These are phyloP conservation scores for Zizania palustris DNA, from an alignment of 202 grass and related monocot genomes.

Conservation along the genomic window DNA sequence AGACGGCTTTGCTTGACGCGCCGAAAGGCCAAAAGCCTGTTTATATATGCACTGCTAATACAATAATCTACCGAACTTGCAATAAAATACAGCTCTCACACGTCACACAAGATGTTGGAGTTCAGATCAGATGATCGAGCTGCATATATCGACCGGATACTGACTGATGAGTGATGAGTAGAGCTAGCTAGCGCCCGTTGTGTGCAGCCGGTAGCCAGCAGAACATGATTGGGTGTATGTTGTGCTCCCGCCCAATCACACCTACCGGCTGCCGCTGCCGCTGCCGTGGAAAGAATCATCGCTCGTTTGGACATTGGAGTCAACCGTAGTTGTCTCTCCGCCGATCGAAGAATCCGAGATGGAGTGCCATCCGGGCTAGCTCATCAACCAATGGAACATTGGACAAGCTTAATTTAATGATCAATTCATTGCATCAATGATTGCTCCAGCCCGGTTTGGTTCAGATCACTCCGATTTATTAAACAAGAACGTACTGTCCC, in stretches of 20 bases:
- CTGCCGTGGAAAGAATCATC: slow-evolving; percentile 41
- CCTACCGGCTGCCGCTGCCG: neutral
- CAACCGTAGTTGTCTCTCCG: slow-evolving; percentile 5
- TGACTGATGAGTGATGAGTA: neutral
- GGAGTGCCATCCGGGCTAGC: neutral
- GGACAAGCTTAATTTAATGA: neutral
- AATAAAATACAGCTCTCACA: neutral
- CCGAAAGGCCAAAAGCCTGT: slow-evolving; percentile 24
- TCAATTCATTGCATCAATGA: neutral
- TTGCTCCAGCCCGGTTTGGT: slow-evolving; percentile 7
- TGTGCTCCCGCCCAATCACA: neutral
- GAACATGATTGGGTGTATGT: slow-evolving; percentile 10
- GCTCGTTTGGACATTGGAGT: neutral
- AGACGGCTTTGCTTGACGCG: slow-evolving; percentile 32
- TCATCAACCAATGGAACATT: neutral
- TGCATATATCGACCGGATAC: slow-evolving; percentile 9
- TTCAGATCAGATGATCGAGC: neutral
- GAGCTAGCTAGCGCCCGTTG: neutral
- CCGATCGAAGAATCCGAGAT: neutral
- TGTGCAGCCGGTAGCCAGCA: neutral
- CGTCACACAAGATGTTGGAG: neutral
- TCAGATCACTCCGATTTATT: neutral
- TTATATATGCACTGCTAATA: neutral
- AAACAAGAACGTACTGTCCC: slow-evolving; percentile 20
- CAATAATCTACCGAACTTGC: neutral